Evolutionary conservation across 2,329 filamentous ascomycete genomes (phyloP), one percentile per base, ranked within the genome.

Genomic region (Alternaria novae-zelandiae): DNA sequence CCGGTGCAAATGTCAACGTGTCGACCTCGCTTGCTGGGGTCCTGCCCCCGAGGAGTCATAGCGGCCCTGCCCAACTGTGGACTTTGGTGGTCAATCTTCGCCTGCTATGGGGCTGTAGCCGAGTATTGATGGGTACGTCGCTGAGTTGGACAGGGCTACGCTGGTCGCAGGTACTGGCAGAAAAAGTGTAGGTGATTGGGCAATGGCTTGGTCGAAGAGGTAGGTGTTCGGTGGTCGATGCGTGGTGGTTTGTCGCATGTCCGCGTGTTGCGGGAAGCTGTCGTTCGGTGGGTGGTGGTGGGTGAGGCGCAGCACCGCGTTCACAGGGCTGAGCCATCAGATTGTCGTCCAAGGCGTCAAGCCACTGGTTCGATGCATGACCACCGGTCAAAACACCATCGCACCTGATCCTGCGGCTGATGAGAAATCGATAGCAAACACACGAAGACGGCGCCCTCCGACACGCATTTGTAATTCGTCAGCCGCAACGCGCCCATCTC

Each of bases 131-230:
- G 47, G 49, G 45, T 41, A 54, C 61, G 45, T 28, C 15, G 44
- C 32, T 57, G 44, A n/a, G 30, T 23, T 56, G 41, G 51, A 58
- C 74, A 72, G 65, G 73, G 71, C 69, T 66, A 67, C 71, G 71
- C 72, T 53, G 25, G 69, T 68, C 67, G 70, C 60, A 63, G 49
- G 46, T 62, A 47, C 51, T 60, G 74, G 73, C 74, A 76, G 71
- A 75, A 75, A 75, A 60, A 63, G 21, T n/a, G 17, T 2, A 10
- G 6, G 8, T 49, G n/a, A 74, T 75, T 75, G 72, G 72, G 50
- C 30, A 53, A 36, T 53, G 49, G 28, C 30, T 70, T 67, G 61
- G 66, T 53, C 44, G 46, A 13, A 10, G 20, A 43, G 17, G 30
- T 56, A 25, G 28, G 59, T 63, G 65, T 59, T 55, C 41, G 59